Conservation (phyloP, 2,329 filamentous ascomycete genomes). For the Biscogniauxia sp. region DNA sequence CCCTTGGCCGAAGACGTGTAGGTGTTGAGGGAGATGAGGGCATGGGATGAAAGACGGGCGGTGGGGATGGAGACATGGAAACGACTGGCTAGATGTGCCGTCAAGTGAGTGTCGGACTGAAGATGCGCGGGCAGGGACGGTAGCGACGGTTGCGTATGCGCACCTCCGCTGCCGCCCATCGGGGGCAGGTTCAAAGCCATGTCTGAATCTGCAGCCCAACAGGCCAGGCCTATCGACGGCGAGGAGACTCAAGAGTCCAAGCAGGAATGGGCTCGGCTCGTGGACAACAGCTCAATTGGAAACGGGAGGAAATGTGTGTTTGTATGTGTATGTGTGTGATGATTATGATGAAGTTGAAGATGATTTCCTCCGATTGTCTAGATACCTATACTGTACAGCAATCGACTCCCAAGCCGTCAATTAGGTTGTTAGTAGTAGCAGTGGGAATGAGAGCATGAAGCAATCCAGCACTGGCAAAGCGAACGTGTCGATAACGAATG, state of each 20-base stretch:
- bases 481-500: slow-evolving; percentile 25
- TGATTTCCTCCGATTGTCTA: no score
- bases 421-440: slow-evolving; percentile 7
- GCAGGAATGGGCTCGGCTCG: background rate
- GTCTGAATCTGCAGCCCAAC: slow-evolving; percentile 30
- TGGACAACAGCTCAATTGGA: no score
- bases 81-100: slow-evolving; percentile 78
- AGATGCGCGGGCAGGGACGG: slow-evolving; percentile 82
- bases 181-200: slow-evolving; percentile 62
- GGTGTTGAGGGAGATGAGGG: slow-evolving; percentile 88
- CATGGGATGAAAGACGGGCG: slow-evolving; percentile 85
- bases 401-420: slow-evolving; percentile 3
- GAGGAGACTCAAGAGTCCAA: background rate
- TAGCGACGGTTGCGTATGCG: slow-evolving; percentile 81
- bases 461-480: slow-evolving; percentile 14
- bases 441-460: slow-evolving; percentile 9
- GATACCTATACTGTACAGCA: background rate
- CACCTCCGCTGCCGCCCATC: slow-evolving; percentile 51
- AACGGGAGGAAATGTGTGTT: no score
- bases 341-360: no score
- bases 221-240: slow-evolving; percentile 11
- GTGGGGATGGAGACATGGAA: slow-evolving; percentile 92
- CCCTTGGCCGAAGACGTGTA: slow-evolving; percentile 88
- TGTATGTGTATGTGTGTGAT: no score
- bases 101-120: slow-evolving; percentile 75